Evolutionary conservation across 306 rosid species (phyloP).

Genomic region (Trichosanthes truncata): DNA sequence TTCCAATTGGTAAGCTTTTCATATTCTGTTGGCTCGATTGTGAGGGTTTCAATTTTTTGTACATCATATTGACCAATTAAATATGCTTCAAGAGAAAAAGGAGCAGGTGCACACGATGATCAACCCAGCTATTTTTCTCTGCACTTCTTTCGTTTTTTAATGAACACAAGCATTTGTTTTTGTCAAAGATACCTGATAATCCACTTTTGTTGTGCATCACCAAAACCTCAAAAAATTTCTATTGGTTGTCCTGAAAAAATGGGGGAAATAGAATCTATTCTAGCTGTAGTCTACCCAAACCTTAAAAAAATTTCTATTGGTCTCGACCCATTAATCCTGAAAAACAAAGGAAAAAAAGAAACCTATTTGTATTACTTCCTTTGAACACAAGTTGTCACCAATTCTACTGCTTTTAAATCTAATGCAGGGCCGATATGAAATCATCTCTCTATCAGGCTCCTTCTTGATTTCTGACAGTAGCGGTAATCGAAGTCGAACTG

Average conservation of each 20-base stretch:
- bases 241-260: not conserved
- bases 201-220: too few species aligned
- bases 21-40: not conserved
- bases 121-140: not conserved
- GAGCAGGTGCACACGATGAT: not conserved
- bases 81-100: not conserved
- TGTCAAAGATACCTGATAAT: not conserved
- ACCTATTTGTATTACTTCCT: not conserved
- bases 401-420: not conserved
- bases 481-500: slow-evolving; percentile 61
- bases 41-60: not conserved
- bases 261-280: not conserved
- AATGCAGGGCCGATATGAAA: slow-evolving; percentile 83
- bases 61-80: not conserved
- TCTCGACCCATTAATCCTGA: not conserved
- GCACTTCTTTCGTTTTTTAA: too few species aligned
- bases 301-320: not conserved
- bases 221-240: too few species aligned
- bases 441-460: slow-evolving; percentile 85
- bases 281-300: not conserved
- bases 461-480: slow-evolving; percentile 88
- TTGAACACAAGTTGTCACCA: not conserved
- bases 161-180: not conserved
- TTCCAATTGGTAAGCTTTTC: not conserved
- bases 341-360: not conserved